Base-by-base conservation (phyloP, 331 rosid species). In the Malus hybrid region DNA sequence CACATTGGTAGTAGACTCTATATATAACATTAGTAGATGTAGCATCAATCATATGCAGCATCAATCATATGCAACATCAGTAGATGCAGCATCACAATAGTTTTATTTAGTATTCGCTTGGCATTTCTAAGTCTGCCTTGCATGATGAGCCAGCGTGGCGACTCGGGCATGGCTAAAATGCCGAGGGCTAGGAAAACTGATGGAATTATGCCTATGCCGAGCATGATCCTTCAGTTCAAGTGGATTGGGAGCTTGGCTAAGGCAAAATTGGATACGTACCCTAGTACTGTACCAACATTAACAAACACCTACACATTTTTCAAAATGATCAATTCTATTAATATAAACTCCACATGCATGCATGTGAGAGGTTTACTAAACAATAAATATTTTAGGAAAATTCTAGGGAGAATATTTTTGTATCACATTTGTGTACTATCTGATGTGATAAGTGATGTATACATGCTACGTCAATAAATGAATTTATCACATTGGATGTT, bases 161-260 rank as follows among this genome's bases (percentile, higher is more conserved):
- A 90, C 76, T 90, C 90, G 0, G 91, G 91, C 96, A 90, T 85
- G 22, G 80, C 86, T 15, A 90, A 67, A 7, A 87, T 86, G 34
- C 86, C 88, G 1, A 83, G 27, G 0, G 84, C 87, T 3, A 88
- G 70, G 13, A 80, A 29, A 0, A 85, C 55, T 0, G 90, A 83
- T 0, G 91, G 93, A 11, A 90, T 0, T 5, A 86, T 86, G 0
- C 91, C 88, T 2, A 84, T 32, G 56, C 93, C 91, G 0, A 90
- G 79, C 93, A 88, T 88, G 20, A 88, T 73, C 20, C 91, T 74
- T 91, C 96, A 90, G 5, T 80, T 80, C 5, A 85, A 2, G 57
- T 54, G 10, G 16, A 79, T 81, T 15, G 87, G 63, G 1, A 90
- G 81, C 70, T 77, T 84, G 2, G 91, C 87, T 24, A 90, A 80